A percentile compares a stretch with the other conserved stretches of the same genome.
Evolutionary conservation across 805 yeast species (phyloP).

Genomic region (Yamadazyma nakazawae): DNA sequence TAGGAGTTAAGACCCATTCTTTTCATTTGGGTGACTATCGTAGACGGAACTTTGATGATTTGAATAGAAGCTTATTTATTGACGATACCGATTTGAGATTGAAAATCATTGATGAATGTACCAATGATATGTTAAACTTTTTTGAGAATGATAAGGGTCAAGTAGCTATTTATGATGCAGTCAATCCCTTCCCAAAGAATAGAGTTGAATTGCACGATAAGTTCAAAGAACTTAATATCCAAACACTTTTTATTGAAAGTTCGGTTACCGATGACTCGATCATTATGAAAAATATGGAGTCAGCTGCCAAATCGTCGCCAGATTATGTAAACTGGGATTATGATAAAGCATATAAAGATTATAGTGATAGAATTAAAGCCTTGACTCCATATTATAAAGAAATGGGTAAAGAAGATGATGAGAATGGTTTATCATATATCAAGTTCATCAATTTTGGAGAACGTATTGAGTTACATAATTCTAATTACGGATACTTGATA

Average conservation of each 20-base stretch:
- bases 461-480: slow-evolving; percentile 70
- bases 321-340: slow-evolving; percentile 80
- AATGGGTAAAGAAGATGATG: slow-evolving; percentile 49
- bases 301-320: slow-evolving; percentile 82
- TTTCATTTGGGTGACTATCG: slow-evolving; percentile 93
- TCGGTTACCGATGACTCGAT: slow-evolving; percentile 70
- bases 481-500: slow-evolving; percentile 82
- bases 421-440: slow-evolving; percentile 56
- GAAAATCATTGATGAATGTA: slow-evolving; percentile 58
- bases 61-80: slow-evolving; percentile 42
- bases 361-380: slow-evolving; percentile 63
- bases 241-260: slow-evolving; percentile 84
- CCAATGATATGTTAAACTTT: slow-evolving; percentile 65
- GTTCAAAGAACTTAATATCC: slow-evolving; percentile 59
- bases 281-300: slow-evolving; percentile 66
- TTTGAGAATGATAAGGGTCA: slow-evolving; percentile 82
- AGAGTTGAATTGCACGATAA: slow-evolving; percentile 55
- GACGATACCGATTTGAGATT: slow-evolving; percentile 54
- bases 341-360: slow-evolving; percentile 72
- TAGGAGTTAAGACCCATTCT: slow-evolving; percentile 89
- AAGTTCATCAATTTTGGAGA: slow-evolving; percentile 91
- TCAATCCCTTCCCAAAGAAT: slow-evolving; percentile 73
- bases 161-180: slow-evolving; percentile 94
- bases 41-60: slow-evolving; percentile 47
- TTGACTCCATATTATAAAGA: slow-evolving; percentile 73